Evolutionary conservation across 2,329 filamentous ascomycete species (phyloP).

Genomic region (Sporothrix pallida): DNA sequence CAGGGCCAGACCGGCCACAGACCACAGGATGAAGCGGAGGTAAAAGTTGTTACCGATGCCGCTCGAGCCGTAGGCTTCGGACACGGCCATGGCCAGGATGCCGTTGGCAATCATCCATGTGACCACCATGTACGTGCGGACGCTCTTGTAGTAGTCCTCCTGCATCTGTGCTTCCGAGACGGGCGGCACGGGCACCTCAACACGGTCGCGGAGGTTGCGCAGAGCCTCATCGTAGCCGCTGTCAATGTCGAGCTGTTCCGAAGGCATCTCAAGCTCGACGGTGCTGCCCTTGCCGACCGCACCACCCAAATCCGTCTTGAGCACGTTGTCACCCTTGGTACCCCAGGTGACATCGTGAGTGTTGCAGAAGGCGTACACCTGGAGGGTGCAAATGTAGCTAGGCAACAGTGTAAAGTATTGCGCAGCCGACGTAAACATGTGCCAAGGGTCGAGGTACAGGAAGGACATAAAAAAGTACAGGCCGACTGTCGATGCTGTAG

Average conservation of each 20-base stretch:
- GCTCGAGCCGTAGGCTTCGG: slow-evolving; percentile 77
- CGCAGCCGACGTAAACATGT: slow-evolving; percentile 90
- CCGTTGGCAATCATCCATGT: slow-evolving; percentile 93
- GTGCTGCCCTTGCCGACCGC: slow-evolving; percentile 76
- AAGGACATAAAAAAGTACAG: slow-evolving; percentile 97
- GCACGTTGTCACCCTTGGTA: slow-evolving; percentile 93
- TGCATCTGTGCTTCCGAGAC: slow-evolving; percentile 81
- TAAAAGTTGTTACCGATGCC: slow-evolving; percentile 85
- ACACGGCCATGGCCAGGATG: slow-evolving; percentile 90
- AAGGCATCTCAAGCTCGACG: slow-evolving; percentile 96
- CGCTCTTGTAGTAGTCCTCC: slow-evolving; percentile 97
- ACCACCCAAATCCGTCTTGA: slow-evolving; percentile 88
- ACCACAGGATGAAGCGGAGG: slow-evolving; percentile 90
- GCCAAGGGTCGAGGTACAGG: slow-evolving; percentile 97
- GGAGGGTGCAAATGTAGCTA: slow-evolving; percentile 93
- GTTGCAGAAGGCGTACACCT: slow-evolving; percentile 98
- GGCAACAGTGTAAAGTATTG: slow-evolving; percentile 95
- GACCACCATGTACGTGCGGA: slow-evolving; percentile 97
- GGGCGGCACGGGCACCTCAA: slow-evolving; percentile 73
- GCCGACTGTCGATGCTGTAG: slow-evolving; percentile 84
- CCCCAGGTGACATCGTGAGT: slow-evolving; percentile 94
- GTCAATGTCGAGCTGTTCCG: slow-evolving; percentile 97
- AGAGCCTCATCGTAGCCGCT: slow-evolving; percentile 96
- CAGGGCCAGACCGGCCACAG: slow-evolving; percentile 81
- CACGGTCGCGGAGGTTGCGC: slow-evolving; percentile 89